phyloP scores from a whole-genome alignment of 495 filamentous ascomycete species.

The Baudoinia panamericana region DNA sequence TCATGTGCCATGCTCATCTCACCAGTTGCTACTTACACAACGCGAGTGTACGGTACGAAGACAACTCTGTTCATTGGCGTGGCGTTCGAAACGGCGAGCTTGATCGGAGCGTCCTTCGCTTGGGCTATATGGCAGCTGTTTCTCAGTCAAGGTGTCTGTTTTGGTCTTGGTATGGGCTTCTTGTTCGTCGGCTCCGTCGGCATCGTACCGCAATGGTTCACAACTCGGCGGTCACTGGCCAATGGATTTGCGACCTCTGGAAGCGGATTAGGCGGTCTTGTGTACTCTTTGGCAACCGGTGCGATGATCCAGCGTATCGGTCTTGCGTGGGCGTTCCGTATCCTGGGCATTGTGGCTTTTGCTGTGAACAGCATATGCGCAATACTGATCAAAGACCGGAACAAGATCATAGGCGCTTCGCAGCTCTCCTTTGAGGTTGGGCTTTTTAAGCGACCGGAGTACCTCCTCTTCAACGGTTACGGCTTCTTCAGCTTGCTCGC shows the following conservation, averaged over 20 bases:
- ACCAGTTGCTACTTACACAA: constrained; percentile 34
- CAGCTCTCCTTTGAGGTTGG: constrained; percentile 21
- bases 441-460: constrained; percentile 44
- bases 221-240: constrained; percentile 51
- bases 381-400: constrained; percentile 52
- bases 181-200: constrained; percentile 59
- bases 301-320: constrained; percentile 49
- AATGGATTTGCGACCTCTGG: constrained; percentile 61
- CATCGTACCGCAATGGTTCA: constrained; percentile 71
- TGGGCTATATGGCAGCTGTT: constrained; percentile 42
- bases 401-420: constrained; percentile 42
- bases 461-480: constrained; percentile 53
- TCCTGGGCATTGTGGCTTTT: constrained; percentile 49
- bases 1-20: constrained; percentile 36
- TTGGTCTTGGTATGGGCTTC: constrained; percentile 59
- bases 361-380: constrained; percentile 46
- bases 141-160: constrained; percentile 62
- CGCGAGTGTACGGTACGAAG: constrained; percentile 30
- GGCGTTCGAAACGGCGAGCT: constrained; percentile 29
- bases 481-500: constrained; percentile 58
- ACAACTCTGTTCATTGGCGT: constrained; percentile 34
- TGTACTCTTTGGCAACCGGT: constrained; percentile 40
- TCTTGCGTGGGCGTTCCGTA: constrained; percentile 53
- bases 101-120: constrained; percentile 38
- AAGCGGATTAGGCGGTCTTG: constrained; percentile 54